phyloP scores from a whole-genome alignment of 2,329 filamentous ascomycete species.

The Talaromyces sp. region DNA sequence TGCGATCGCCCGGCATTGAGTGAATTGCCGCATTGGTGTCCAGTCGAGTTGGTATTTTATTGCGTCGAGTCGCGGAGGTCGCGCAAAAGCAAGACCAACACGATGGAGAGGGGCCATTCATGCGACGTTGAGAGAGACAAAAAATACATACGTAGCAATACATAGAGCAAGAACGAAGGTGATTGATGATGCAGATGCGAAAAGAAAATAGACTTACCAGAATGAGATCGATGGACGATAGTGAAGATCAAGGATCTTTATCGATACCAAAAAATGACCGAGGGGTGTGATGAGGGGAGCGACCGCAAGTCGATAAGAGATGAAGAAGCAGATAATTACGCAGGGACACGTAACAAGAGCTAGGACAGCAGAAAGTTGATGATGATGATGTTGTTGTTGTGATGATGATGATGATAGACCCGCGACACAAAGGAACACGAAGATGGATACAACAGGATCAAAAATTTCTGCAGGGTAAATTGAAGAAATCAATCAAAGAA shows the following conservation, averaged over 20 bases:
- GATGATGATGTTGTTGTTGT: not conserved
- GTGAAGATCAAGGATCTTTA: constrained; percentile 11
- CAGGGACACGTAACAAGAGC: constrained; percentile 22
- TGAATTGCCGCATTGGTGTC: not conserved
- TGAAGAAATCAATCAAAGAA: constrained; percentile 21
- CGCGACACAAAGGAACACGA: constrained; percentile 25
- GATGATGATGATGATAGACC: constrained; percentile 24
- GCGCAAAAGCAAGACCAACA: not conserved
- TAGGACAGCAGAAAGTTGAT: constrained; percentile 14
- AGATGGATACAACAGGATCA: constrained; percentile 24
- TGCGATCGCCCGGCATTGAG: not conserved
- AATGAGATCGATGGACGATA: constrained; percentile 12
- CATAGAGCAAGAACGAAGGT: not conserved
- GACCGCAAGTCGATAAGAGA: constrained; percentile 20
- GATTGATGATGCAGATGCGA: not conserved
- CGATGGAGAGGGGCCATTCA: not conserved
- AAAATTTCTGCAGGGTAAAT: constrained; percentile 28
- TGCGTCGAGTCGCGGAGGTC: not conserved
- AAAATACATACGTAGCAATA: not conserved
- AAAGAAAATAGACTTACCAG: constrained; percentile 10
- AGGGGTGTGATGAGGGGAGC: not conserved
- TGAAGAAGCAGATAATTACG: constrained; percentile 20
- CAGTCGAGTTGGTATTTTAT: not conserved
- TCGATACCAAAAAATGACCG: constrained; percentile 15
- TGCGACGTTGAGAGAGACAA: not conserved